Conservation (phyloP, 202 grass and related monocot species). For the Carex arenaria region DNA sequence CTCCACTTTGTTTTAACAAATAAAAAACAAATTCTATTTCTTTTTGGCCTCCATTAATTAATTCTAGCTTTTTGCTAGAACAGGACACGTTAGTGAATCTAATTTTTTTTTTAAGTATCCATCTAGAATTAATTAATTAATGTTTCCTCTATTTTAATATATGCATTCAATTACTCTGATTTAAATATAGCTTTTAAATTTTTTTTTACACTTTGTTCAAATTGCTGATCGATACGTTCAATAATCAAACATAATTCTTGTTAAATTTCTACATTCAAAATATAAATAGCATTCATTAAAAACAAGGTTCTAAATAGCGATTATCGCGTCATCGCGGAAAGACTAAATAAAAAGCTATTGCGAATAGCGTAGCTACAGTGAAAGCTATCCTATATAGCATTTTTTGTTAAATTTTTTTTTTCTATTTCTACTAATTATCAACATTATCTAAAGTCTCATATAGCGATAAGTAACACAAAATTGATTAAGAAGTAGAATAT, state of each 20-base stretch:
- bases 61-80: not conserved
- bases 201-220: not conserved
- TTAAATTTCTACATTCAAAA: not conserved
- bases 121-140: not conserved
- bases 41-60: not conserved
- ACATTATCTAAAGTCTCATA: too few relatives aligned
- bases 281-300: not conserved
- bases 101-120: not conserved
- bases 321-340: too few relatives aligned
- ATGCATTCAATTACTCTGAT: not conserved
- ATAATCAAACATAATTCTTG: not conserved
- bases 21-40: not conserved
- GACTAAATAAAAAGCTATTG: too few relatives aligned
- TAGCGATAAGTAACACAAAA: too few relatives aligned
- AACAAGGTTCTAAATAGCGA: too few relatives aligned
- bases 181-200: not conserved
- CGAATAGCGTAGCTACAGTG: too few relatives aligned
- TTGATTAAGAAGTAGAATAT: too few relatives aligned
- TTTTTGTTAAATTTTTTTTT: too few relatives aligned
- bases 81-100: not conserved
- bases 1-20: not conserved
- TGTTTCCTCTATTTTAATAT: not conserved
- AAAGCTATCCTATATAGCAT: too few relatives aligned
- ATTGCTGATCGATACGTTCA: not conserved
- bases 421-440: too few relatives aligned